Base-by-base conservation (phyloP, 202 grass and related monocot genomes). In the Setaria italica region DNA sequence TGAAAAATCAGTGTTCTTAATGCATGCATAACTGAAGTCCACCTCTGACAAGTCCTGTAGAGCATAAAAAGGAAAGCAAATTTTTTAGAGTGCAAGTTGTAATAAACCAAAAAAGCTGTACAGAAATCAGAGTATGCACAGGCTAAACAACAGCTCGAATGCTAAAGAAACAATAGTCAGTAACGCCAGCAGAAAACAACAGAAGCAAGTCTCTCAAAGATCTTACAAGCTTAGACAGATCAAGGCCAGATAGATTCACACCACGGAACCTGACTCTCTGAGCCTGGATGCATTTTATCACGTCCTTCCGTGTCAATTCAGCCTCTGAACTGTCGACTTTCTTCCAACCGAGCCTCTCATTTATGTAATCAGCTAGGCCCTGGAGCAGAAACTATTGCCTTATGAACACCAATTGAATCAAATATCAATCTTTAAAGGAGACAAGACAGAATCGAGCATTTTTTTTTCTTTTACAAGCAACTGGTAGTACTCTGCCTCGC, bases 401-500 rank as follows among this genome's bases (percentile, higher is more conserved):
- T 62, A 21, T 69, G 62, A 69, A 62, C 14, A 37, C 39, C 35
- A 15, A 0, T 45, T 66, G 39, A 50, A 21, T 59, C 58, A 1
- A 35, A 74, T 62, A 14, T 25, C 4, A 11, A 70, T 9, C 20
- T 65, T 9, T 51, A 2, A 74, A 49, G 15, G 42, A 77, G 8
- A 68, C 14, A 30, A 90, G 14, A 29, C 11, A 30, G 70, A 13
- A 37, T 54, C 15, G 76, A 60, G 74, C 39, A 9, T 48, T 60
- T 85, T 25, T 85, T 25, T 49, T 70, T 20, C 37, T 84, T 80
- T 84, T 95, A 95, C 92, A 67, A 95, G 76, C 80, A 97, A 63
- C 82, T 97, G 92, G 85, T 91, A 95, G 83, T 97, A 97, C 89
- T 97, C 89, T 63, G 92, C 95, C 80, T 98, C 93, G 30, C 84